Percentiles rank a stretch among this genome's conserved stretches.
These are phyloP conservation scores for Paecilomyces niveus DNA, from an alignment of 2,329 filamentous ascomycete genomes.

Conservation along the genomic window DNA sequence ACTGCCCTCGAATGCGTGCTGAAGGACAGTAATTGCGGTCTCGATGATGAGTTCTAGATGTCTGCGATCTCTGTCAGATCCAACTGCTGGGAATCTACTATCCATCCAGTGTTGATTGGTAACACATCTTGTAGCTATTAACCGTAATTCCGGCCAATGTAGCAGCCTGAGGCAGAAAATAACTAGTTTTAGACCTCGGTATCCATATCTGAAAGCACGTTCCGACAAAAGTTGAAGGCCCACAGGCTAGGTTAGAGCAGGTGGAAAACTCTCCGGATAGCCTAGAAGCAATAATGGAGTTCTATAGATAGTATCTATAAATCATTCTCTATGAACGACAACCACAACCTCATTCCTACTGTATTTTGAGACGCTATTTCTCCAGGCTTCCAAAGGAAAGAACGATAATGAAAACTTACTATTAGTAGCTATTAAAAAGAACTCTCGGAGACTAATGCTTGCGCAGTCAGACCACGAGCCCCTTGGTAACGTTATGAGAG, in stretches of 20 bases:
- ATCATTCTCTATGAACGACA: no score
- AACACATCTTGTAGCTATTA: not conserved
- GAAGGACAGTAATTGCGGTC: not conserved
- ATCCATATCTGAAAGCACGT: not conserved
- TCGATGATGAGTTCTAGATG: not conserved
- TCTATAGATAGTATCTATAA: no score
- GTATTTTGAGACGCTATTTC: no score
- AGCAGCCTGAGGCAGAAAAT: not conserved
- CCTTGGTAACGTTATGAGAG: not conserved
- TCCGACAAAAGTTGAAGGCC: not conserved
- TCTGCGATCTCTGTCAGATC: not conserved
- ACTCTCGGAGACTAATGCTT: not conserved
- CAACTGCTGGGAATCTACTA: not conserved
- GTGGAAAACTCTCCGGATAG: not conserved
- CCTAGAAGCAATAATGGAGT: not conserved
- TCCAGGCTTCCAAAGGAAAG: not conserved
- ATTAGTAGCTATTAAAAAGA: no score
- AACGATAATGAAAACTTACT: not conserved
- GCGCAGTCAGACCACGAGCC: not conserved
- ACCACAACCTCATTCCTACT: no score
- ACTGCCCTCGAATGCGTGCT: not conserved
- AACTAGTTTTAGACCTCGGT: not conserved
- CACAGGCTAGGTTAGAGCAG: not conserved
- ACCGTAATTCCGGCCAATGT: not conserved
- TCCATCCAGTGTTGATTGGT: not conserved